Percentiles rank a stretch among this genome's conserved stretches.
Conservation (phyloP, 2,329 filamentous ascomycete species). For the Cladobotryum protrusum region DNA sequence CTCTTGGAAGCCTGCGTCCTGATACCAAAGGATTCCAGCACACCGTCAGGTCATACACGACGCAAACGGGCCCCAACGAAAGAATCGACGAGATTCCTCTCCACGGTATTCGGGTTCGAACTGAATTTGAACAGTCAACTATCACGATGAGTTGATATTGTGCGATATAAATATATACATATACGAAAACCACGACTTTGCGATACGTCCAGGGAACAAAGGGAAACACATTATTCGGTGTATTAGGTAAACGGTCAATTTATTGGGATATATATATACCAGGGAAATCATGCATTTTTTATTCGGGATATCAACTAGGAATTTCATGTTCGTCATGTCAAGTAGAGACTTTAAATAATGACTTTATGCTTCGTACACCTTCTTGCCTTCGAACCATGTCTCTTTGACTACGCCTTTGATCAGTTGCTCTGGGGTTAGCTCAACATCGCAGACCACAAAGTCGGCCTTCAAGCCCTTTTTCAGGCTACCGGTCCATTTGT, state of each 20-base stretch:
- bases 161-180: too few species aligned
- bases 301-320: too few species aligned
- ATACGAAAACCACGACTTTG: too few species aligned
- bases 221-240: too few species aligned
- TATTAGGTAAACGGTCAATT: too few species aligned
- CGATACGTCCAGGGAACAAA: too few species aligned
- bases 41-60: slow-evolving; percentile 26
- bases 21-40: slow-evolving; percentile 27
- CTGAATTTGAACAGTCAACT: slow-evolving; percentile 26
- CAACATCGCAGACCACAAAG: slow-evolving; percentile 47
- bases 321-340: too few species aligned
- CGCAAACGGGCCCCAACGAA: slow-evolving; percentile 19
- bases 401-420: slow-evolving; percentile 40
- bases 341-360: too few species aligned
- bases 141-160: too few species aligned
- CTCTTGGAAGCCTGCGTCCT: slow-evolving; percentile 24
- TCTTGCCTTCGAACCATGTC: slow-evolving; percentile 48
- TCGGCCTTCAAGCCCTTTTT: slow-evolving; percentile 49
- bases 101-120: slow-evolving; percentile 33
- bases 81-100: slow-evolving; percentile 33
- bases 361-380: slow-evolving; percentile 26
- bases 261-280: too few species aligned
- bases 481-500: slow-evolving; percentile 47
- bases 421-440: slow-evolving; percentile 41
- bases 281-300: too few species aligned